A percentile compares a stretch with the other conserved stretches of the same genome.
Conservation (phyloP, 2,329 filamentous ascomycete species). For the Arthroderma sp. region DNA sequence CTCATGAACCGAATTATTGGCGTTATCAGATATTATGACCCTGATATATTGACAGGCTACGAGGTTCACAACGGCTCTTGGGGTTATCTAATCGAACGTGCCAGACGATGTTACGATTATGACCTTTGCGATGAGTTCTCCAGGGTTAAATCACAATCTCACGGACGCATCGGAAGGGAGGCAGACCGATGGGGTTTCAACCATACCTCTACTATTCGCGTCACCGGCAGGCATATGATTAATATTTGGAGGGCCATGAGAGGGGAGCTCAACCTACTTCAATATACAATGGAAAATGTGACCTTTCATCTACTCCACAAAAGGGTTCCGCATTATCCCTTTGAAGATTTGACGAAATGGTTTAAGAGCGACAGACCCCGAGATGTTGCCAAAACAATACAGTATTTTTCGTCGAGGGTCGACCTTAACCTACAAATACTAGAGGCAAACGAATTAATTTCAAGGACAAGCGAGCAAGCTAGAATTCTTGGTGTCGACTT, state of each 20-base stretch:
- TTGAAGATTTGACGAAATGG: conserved; percentile 69
- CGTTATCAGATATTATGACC: conserved; percentile 71
- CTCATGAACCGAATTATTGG: conserved; percentile 75
- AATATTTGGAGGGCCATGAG: conserved; percentile 97
- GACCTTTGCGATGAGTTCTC: conserved; percentile 86
- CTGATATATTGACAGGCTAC: conserved; percentile 86
- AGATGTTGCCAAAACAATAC: conserved; percentile 61
- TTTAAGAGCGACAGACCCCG: conserved; percentile 56
- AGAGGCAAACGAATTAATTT: conserved; percentile 75
- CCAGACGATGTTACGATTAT: conserved; percentile 73
- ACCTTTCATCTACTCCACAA: conserved; percentile 80
- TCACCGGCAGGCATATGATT: conserved; percentile 93
- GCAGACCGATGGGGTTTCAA: conserved; percentile 88
- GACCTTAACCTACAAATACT: conserved; percentile 81
- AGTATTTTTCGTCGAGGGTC: conserved; percentile 65
- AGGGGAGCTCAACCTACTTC: conserved; percentile 76
- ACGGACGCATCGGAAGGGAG: conserved; percentile 75
- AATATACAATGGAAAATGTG: conserved; percentile 95
- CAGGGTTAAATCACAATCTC: conserved; percentile 69
- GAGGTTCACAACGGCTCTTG: conserved; percentile 89
- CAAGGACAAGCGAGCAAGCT: conserved; percentile 87
- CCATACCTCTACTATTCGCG: conserved; percentile 76
- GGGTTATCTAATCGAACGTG: conserved; percentile 90
- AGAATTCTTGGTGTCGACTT: conserved; percentile 89
- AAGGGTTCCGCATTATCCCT: conserved; percentile 77